Evolutionary conservation across 2,329 filamentous ascomycete genomes (phyloP).

Genomic region (Monosporascus sp.): DNA sequence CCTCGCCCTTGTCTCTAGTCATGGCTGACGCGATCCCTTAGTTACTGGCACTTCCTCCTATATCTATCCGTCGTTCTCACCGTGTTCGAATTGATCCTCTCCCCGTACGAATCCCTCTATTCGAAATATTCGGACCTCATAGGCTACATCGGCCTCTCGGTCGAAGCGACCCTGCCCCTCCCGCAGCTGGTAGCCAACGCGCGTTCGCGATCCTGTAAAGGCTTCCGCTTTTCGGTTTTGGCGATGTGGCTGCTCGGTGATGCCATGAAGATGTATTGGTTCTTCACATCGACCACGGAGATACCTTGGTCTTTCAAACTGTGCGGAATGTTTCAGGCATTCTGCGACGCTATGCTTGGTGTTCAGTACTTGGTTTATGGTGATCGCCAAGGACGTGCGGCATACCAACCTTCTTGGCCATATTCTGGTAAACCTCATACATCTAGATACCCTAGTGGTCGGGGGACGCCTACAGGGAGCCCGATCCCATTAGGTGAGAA

Average conservation of each 20-base stretch:
- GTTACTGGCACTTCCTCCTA: slow-evolving; percentile 73
- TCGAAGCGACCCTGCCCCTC: slow-evolving; percentile 77
- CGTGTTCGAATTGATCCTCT: slow-evolving; percentile 62
- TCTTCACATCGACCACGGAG: slow-evolving; percentile 64
- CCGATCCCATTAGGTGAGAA: slow-evolving; percentile 33
- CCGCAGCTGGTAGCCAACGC: slow-evolving; percentile 73
- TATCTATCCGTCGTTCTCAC: slow-evolving; percentile 60
- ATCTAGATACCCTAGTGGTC: slow-evolving; percentile 27
- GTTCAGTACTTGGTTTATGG: slow-evolving; percentile 71
- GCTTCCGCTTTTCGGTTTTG: slow-evolving; percentile 71
- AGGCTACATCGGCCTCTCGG: slow-evolving; percentile 69
- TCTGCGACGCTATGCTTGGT: slow-evolving; percentile 69
- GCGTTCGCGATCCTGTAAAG: slow-evolving; percentile 64
- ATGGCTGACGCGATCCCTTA: slow-evolving; percentile 27
- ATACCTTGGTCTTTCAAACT: slow-evolving; percentile 78
- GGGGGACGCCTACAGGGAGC: slow-evolving; percentile 34
- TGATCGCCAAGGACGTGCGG: slow-evolving; percentile 34
- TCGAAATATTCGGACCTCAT: slow-evolving; percentile 60
- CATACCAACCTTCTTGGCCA: slow-evolving; percentile 22
- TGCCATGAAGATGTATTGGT: slow-evolving; percentile 83
- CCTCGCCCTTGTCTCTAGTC: background rate
- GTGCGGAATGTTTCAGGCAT: slow-evolving; percentile 75
- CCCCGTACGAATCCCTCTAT: slow-evolving; percentile 53
- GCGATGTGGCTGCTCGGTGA: slow-evolving; percentile 76
- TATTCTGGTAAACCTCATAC: slow-evolving; percentile 25